These are phyloP conservation scores for Chenopodium formosanum DNA, from an alignment of 148 eudicot species.

Conservation along the genomic window DNA sequence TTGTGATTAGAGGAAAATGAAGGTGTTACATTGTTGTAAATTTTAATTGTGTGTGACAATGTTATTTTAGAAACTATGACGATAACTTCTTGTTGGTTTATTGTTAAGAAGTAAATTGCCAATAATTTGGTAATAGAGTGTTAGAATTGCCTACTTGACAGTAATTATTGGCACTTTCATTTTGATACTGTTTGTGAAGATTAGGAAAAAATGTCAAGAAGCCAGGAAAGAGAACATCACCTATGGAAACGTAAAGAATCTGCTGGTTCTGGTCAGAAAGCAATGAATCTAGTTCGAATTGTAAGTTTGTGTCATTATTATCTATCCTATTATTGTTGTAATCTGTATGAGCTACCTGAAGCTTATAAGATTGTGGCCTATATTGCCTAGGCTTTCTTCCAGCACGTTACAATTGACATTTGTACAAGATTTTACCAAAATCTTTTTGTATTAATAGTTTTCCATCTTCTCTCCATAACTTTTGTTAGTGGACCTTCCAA, in stretches of 20 bases:
- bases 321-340: neutral
- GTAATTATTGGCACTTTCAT: neutral
- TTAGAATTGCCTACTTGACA: neutral
- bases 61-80: neutral
- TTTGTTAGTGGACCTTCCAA: neutral
- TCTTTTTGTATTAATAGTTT: neutral
- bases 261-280: slow-evolving; percentile 82
- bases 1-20: no score
- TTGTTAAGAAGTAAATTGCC: neutral
- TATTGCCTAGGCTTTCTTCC: neutral
- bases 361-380: neutral
- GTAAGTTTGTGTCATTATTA: slow-evolving; percentile 41
- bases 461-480: no score
- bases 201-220: slow-evolving; percentile 47
- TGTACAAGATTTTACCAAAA: neutral
- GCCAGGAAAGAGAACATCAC: slow-evolving; percentile 80
- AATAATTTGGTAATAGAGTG: neutral
- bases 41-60: no score
- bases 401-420: neutral
- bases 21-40: no score
- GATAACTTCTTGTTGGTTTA: neutral
- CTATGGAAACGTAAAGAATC: slow-evolving; percentile 82
- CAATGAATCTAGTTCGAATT: slow-evolving; percentile 71
- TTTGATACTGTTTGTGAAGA: slow-evolving; percentile 9
- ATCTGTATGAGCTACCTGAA: neutral